Base-by-base conservation (phyloP, 2,329 filamentous ascomycete species). In the Lasiodiplodia gonubiensis region DNA sequence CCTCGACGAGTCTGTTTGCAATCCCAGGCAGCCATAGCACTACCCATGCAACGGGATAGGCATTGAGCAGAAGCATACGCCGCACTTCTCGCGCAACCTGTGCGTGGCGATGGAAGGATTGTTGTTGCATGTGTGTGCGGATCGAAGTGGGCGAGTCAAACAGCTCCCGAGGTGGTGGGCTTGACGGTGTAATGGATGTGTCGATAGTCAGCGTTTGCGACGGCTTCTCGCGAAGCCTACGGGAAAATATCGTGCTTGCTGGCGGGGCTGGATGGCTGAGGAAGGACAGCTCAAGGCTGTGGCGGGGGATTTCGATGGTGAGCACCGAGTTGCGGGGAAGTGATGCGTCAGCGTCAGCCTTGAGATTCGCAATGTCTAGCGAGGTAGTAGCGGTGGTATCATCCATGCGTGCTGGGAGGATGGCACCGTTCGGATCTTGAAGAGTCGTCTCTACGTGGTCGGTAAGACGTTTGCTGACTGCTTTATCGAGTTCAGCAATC, bases 1-100 rank as follows among this genome's bases (percentile, higher is more conserved):
- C 64, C 53, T 73, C 72, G 1, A 70, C 69, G 6, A 74, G 53
- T 18, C 72, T 71, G 52, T 72, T 73, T 10, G 68, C 60, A 11
- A 77, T 77, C 10, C 76, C 76, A 0, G 76, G 76, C 5, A 75
- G 68, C 76, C 76, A 78, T 2, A 78, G 71, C 2, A 77, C 69
- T 37, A 78, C 71, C 66, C 78, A 78, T 1, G 74, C 68, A 16
- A 77, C 70, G 0, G 77, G 76, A 51, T 78, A 78, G 8, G 75
- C 74, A 59, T 77, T 78, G 4, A 78, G 68, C 0, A 77, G 68
- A 21, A 77, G 63, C 74, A 77, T 77, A 23, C 67, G 70, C 66
- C 70, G 71, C 33, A 74, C 70, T 37, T 75, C 72, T 11, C 70
- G 67, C 52, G 72, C 59, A 33, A 66, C 71, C 70, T 16, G 70